Evolutionary conservation across 129 eudicot genomes (phyloP).

Genomic region (Calendula officinalis): DNA sequence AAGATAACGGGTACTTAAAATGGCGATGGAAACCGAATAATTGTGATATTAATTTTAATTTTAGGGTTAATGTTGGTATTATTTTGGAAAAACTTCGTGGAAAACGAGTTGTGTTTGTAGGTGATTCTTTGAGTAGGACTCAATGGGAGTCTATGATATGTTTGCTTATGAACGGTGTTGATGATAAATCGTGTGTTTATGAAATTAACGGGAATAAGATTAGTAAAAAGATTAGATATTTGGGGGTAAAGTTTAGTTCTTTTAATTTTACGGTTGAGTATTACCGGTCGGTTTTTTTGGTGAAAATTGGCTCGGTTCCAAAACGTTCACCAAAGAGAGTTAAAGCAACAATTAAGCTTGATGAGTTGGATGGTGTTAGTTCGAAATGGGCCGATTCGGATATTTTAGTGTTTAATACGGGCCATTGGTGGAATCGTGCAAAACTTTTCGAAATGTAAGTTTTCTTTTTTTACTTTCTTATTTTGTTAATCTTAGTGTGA

Average conservation of each 20-base stretch:
- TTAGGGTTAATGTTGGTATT: slow-evolving; percentile 43
- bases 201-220: slow-evolving; percentile 67
- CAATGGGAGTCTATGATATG: slow-evolving; percentile 95
- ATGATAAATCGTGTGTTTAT: slow-evolving; percentile 60
- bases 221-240: slow-evolving; percentile 62
- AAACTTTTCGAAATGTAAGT: slow-evolving; percentile 72
- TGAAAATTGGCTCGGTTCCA: slow-evolving; percentile 51
- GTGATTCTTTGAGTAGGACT: slow-evolving; percentile 82
- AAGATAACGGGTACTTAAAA: slow-evolving; percentile 57
- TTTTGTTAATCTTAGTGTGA: neutral
- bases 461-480: neutral
- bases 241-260: slow-evolving; percentile 57
- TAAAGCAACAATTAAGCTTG: slow-evolving; percentile 48
- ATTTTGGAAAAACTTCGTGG: slow-evolving; percentile 62
- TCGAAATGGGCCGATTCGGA: slow-evolving; percentile 64
- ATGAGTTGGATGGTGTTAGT: slow-evolving; percentile 54
- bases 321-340: slow-evolving; percentile 69
- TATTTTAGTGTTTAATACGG: slow-evolving; percentile 66
- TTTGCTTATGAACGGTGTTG: slow-evolving; percentile 75
- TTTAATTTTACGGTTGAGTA: slow-evolving; percentile 65
- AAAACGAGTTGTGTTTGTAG: slow-evolving; percentile 79
- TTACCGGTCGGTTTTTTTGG: slow-evolving; percentile 68
- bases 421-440: slow-evolving; percentile 80
- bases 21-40: slow-evolving; percentile 88
- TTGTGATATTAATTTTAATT: slow-evolving; percentile 40